Conservation (phyloP, 2,329 filamentous ascomycete genomes). For the Trichoderma koningii region DNA sequence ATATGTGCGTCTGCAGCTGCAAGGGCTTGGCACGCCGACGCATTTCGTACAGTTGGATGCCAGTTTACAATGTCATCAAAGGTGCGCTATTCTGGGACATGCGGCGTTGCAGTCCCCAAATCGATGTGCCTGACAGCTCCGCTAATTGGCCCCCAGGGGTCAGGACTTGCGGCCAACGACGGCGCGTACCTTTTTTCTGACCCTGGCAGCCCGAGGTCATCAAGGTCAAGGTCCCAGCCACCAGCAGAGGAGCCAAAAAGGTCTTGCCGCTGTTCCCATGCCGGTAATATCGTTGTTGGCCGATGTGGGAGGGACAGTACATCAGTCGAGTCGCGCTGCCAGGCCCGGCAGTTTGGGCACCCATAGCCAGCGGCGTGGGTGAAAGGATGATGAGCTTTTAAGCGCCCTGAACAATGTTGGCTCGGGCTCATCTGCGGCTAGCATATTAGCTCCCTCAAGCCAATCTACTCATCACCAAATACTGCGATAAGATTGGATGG, state of each 20-base stretch:
- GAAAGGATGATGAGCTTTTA: conserved; percentile 12
- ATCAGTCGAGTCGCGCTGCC: not conserved
- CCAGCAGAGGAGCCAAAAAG: conserved; percentile 15
- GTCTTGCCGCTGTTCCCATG: not conserved
- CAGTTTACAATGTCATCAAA: conserved; percentile 1
- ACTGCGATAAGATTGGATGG: conserved; percentile 18
- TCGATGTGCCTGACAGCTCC: conserved; percentile 12
- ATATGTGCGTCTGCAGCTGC: conserved; percentile 6
- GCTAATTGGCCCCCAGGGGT: conserved; percentile 22
- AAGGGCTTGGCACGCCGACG: not conserved
- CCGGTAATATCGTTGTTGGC: not conserved
- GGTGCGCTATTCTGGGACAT: conserved; percentile 25
- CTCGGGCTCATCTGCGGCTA: conserved; percentile 19
- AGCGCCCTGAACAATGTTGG: conserved; percentile 27
- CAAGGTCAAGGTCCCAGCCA: conserved; percentile 19
- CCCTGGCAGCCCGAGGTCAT: conserved; percentile 1
- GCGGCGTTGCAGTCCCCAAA: conserved; percentile 25
- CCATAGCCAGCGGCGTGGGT: conserved; percentile 6
- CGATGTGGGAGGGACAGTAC: not conserved
- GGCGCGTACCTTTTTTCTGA: conserved; percentile 28
- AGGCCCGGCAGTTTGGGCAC: conserved; percentile 22
- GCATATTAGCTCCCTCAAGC: conserved; percentile 14
- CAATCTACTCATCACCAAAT: conserved; percentile 21
- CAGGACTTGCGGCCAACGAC: conserved; percentile 7
- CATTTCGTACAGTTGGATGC: not conserved